These are phyloP conservation scores for Diplodia intermedia DNA, from an alignment of 2,329 filamentous ascomycete species.

Conservation along the genomic window DNA sequence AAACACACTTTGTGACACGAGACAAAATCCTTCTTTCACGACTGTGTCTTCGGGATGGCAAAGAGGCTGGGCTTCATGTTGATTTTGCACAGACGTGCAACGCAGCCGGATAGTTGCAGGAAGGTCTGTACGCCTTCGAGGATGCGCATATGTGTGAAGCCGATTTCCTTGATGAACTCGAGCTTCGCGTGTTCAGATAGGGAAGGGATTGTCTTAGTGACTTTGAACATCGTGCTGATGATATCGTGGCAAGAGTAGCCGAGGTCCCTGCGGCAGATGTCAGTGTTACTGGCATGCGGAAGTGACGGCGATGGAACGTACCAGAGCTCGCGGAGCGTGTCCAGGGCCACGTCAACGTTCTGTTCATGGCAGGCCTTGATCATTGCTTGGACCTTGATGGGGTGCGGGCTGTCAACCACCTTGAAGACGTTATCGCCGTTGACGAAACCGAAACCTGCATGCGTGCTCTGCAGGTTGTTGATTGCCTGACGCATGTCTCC, in stretches of 20 bases:
- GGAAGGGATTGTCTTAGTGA: constrained; percentile 93
- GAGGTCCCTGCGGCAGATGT: constrained; percentile 62
- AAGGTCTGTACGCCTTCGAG: constrained; percentile 97
- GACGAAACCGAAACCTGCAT: constrained; percentile 94
- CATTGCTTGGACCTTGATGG: constrained; percentile 98
- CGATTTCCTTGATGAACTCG: constrained; percentile 98
- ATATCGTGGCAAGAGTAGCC: constrained; percentile 99
- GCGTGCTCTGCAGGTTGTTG: constrained; percentile 95
- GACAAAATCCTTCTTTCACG: background rate
- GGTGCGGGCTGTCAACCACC: constrained; percentile 95
- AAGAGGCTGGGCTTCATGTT: constrained; percentile 95
- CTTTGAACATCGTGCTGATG: constrained; percentile 98
- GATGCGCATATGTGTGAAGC: constrained; percentile 98
- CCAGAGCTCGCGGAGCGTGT: constrained; percentile 90
- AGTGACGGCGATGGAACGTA: constrained; percentile 43
- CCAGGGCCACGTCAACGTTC: constrained; percentile 85
- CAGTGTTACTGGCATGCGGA: background rate
- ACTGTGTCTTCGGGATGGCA: constrained; percentile 47
- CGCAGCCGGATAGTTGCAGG: constrained; percentile 89
- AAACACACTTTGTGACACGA: constrained; percentile 20
- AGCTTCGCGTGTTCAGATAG: constrained; percentile 94
- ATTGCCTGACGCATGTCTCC: constrained; percentile 99
- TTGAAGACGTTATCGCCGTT: constrained; percentile 97
- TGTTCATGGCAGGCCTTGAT: constrained; percentile 95
- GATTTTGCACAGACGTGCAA: constrained; percentile 89